A percentile compares a stretch with the other conserved stretches of the same genome.
These are phyloP conservation scores for Dentiscutata heterogama DNA, from an alignment of 371 early-diverging fungal species.

Conservation along the genomic window DNA sequence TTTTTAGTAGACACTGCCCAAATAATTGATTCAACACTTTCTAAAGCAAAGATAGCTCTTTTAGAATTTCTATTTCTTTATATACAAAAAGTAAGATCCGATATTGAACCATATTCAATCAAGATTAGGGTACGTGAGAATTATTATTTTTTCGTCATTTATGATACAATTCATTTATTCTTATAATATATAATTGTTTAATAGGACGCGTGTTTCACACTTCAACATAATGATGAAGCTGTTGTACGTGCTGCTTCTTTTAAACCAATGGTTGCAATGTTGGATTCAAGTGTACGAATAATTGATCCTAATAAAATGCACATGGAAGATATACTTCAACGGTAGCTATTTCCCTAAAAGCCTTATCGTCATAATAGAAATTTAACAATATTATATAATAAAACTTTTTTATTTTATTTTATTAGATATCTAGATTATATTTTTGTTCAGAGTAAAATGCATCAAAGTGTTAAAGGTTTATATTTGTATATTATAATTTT, in stretches of 20 bases:
- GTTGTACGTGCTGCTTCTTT: conserved; percentile 23
- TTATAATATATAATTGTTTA: background rate
- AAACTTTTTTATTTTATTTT: background rate
- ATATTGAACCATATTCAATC: conserved; percentile 10
- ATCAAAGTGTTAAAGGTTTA: background rate
- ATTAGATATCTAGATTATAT: background rate
- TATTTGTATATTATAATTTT: background rate
- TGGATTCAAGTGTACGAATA: conserved; percentile 2
- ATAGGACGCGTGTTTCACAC: conserved; percentile 1
- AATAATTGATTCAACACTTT: background rate
- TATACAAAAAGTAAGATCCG: background rate
- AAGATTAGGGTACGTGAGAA: background rate
- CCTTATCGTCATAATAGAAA: too few species aligned
- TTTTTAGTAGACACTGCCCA: background rate
- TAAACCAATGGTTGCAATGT: conserved; percentile 23
- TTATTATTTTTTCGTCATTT: background rate
- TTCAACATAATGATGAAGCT: conserved; percentile 5
- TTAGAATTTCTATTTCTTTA: conserved; percentile 39
- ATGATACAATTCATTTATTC: background rate
- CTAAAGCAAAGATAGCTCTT: conserved; percentile 20
- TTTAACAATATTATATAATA: too few species aligned
- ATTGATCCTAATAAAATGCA: conserved; percentile 25
- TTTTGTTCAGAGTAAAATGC: background rate
- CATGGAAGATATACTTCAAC: background rate
- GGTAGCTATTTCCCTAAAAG: background rate